phyloP scores from a whole-genome alignment of 1,139 yeast species.

The Blastobotrys capitulatus region DNA sequence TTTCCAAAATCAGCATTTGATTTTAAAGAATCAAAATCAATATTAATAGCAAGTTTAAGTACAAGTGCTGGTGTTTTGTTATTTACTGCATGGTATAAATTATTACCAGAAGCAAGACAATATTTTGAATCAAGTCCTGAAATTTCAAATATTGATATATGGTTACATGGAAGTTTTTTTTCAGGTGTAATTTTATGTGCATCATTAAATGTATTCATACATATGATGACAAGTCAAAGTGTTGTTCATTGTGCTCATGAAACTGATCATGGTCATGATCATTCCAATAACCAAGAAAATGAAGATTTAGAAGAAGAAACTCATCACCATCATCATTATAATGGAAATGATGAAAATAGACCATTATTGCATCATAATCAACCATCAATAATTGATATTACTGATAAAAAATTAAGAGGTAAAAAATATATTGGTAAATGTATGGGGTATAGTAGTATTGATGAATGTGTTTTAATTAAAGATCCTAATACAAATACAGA shows the following conservation, averaged over 20 bases:
- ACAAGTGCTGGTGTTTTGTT: constrained; percentile 64
- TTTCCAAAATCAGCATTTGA: constrained; percentile 39
- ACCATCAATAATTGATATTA: constrained; percentile 25
- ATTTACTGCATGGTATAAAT: constrained; percentile 67
- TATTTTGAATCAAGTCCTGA: constrained; percentile 29
- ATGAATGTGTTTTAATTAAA: constrained; percentile 21
- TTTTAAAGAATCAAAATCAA: constrained; percentile 53
- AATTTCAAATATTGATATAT: constrained; percentile 12
- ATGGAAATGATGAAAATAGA: constrained; percentile 38
- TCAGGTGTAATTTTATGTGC: constrained; percentile 59
- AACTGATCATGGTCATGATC: constrained; percentile 16
- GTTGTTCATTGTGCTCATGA: constrained; percentile 80
- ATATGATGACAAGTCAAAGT: constrained; percentile 70
- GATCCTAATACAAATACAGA: not conserved
- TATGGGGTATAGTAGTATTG: constrained; percentile 50
- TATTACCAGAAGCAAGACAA: constrained; percentile 59
- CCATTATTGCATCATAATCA: not conserved
- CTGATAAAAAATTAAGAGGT: constrained; percentile 25
- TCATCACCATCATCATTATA: constrained; percentile 42
- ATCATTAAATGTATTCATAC: constrained; percentile 57
- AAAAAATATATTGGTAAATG: constrained; percentile 43
- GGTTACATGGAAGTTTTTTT: constrained; percentile 46
- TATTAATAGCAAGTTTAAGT: constrained; percentile 60
- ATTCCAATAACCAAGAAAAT: constrained; percentile 19
- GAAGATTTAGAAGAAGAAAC: constrained; percentile 16